These are phyloP conservation scores for Macrocybe gigantea DNA, from an alignment of 768 basidiomycete species.

Conservation along the genomic window DNA sequence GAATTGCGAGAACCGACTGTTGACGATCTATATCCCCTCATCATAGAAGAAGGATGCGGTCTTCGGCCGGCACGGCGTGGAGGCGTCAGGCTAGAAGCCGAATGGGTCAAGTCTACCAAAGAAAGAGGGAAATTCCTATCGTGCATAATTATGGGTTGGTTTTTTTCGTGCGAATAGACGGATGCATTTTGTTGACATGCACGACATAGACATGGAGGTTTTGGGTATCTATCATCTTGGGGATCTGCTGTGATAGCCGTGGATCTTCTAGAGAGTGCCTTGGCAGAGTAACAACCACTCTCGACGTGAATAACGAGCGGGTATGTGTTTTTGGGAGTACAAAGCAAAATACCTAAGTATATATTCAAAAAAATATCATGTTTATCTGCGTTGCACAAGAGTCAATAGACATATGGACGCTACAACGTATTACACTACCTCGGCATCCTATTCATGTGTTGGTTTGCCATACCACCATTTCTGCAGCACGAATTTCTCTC, in stretches of 20 bases:
- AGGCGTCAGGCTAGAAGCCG: conserved; percentile 49
- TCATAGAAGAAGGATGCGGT: conserved; percentile 53
- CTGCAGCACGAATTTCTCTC: conserved; percentile 22
- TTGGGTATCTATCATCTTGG: conserved; percentile 63
- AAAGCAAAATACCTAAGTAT: background rate
- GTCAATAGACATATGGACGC: no score
- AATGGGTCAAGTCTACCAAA: conserved; percentile 23
- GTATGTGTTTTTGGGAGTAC: background rate
- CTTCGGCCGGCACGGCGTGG: conserved; percentile 48
- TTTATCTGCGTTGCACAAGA: no score
- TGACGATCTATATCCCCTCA: conserved; percentile 42
- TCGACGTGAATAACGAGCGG: background rate
- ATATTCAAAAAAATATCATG: background rate
- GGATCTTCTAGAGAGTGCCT: conserved; percentile 36
- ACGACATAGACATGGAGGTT: conserved; percentile 47
- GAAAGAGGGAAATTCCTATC: conserved; percentile 34
- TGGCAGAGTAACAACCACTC: conserved; percentile 13
- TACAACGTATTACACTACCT: no score
- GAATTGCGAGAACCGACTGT: conserved; percentile 33
- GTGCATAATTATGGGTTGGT: conserved; percentile 64
- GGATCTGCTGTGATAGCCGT: conserved; percentile 50
- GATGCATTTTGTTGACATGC: conserved; percentile 1
- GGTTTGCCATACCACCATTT: conserved; percentile 41
- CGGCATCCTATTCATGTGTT: no score
- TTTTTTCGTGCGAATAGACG: background rate